Percentiles rank a stretch among this genome's conserved stretches.
These are phyloP conservation scores for Gossypium mustelinum DNA, from an alignment of 345 rosid species.

Conservation along the genomic window DNA sequence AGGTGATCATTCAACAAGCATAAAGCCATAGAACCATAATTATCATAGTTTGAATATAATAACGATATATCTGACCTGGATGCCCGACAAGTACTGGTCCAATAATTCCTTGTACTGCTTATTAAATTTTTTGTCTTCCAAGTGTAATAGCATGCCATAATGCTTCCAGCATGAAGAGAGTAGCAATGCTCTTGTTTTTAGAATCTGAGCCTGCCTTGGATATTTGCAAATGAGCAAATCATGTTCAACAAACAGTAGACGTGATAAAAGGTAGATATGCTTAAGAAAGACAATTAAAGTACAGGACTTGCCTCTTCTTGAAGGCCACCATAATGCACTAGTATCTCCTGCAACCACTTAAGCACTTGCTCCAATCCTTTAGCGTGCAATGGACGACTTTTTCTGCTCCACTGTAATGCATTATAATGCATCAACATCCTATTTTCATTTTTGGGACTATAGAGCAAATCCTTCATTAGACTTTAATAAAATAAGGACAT, in stretches of 20 bases:
- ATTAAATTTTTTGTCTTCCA: conserved; percentile 65
- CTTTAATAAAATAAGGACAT: background rate
- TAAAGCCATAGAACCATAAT: background rate
- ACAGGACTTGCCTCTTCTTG: conserved; percentile 68
- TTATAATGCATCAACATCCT: conserved; percentile 16
- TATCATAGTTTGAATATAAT: background rate
- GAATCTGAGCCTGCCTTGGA: conserved; percentile 39
- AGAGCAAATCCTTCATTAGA: conserved; percentile 6
- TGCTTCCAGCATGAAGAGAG: conserved; percentile 93
- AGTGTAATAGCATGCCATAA: conserved; percentile 55
- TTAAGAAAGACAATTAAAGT: conserved; percentile 20
- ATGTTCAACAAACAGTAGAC: conserved; percentile 21
- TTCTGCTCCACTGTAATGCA: conserved; percentile 72
- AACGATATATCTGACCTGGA: conserved; percentile 52
- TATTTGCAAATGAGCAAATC: conserved; percentile 19
- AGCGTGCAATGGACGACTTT: conserved; percentile 72
- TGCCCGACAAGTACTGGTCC: conserved; percentile 70
- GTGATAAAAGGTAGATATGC: conserved; percentile 11
- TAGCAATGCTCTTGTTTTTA: conserved; percentile 43
- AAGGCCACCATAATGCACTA: conserved; percentile 36
- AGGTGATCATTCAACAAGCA: background rate
- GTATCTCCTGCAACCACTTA: conserved; percentile 70
- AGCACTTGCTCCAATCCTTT: conserved; percentile 73
- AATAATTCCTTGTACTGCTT: conserved; percentile 56
- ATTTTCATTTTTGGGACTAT: background rate